Conservation (phyloP, 345 rosid genomes). For the Lepidium aucheri region DNA sequence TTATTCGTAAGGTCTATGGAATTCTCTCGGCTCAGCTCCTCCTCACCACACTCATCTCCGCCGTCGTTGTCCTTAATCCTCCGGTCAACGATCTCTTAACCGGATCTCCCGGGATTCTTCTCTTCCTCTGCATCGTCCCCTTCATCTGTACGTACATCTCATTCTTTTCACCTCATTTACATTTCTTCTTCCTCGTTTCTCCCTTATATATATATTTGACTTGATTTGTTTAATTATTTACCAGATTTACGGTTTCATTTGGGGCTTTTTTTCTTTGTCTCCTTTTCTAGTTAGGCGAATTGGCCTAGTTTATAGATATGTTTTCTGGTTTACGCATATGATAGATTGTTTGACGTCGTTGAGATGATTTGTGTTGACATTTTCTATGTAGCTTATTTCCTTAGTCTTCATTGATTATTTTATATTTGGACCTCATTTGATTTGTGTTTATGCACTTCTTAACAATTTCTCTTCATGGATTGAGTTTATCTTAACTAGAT, state of each 20-base stretch:
- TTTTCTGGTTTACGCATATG: not conserved
- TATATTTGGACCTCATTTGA: not conserved
- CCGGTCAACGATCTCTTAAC: slow-evolving; percentile 61
- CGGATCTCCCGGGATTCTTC: slow-evolving; percentile 63
- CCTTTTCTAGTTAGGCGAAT: not conserved
- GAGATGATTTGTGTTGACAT: not conserved
- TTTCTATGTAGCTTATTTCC: not conserved
- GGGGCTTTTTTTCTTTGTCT: not conserved
- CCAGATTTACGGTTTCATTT: not conserved
- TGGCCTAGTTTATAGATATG: not conserved
- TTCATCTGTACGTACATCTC: slow-evolving; percentile 53
- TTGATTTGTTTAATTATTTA: not conserved
- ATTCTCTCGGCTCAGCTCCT: slow-evolving; percentile 76
- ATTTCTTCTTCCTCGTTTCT: not conserved
- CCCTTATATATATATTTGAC: not conserved
- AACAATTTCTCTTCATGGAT: not conserved
- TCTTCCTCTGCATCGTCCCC: slow-evolving; percentile 66
- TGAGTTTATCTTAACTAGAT: not conserved
- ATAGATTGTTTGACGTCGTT: not conserved
- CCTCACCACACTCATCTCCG: slow-evolving; percentile 73
- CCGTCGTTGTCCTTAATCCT: slow-evolving; percentile 53
- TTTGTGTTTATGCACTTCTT: not conserved
- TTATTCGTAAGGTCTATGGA: slow-evolving; percentile 87
- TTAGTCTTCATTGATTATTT: not conserved
- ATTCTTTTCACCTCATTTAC: not conserved